Percentiles rank a stretch among this genome's conserved stretches.
Evolutionary conservation across 129 eudicot species (phyloP).

Genomic region (Solidago caesia): DNA sequence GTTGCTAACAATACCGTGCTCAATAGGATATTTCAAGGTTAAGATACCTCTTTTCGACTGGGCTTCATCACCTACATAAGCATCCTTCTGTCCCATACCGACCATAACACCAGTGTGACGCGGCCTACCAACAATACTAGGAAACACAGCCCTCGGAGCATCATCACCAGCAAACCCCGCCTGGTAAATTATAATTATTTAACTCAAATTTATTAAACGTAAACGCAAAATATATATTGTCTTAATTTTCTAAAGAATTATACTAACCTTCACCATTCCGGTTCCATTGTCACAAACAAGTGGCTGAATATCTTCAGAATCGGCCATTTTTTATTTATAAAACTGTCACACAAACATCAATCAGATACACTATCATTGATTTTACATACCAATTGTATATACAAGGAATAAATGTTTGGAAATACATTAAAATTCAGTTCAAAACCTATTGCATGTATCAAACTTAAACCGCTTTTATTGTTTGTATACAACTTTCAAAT

Average conservation of each 20-base stretch:
- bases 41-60: conserved; percentile 69
- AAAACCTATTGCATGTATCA: not conserved
- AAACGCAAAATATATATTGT: too few species aligned
- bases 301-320: conserved; percentile 64
- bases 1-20: conserved; percentile 72
- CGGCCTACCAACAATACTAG: conserved; percentile 68
- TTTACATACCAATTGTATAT: too few species aligned
- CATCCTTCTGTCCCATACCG: conserved; percentile 66
- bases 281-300: conserved; percentile 66
- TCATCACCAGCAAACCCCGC: conserved; percentile 82
- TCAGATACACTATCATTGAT: too few species aligned
- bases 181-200: conserved; percentile 22
- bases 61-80: conserved; percentile 71
- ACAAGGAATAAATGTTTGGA: too few species aligned
- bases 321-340: conserved; percentile 48
- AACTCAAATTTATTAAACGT: too few species aligned
- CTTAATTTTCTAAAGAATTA: not conserved
- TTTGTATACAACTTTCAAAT: too few species aligned
- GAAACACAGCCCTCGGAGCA: conserved; percentile 74
- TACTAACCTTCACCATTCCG: conserved; percentile 60
- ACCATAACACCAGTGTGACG: conserved; percentile 71
- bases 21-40: conserved; percentile 66
- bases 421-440: too few species aligned
- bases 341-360: conserved; percentile 27
- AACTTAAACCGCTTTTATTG: too few species aligned